Conservation (phyloP, 768 basidiomycete species). For the Kwoniella europaea region DNA sequence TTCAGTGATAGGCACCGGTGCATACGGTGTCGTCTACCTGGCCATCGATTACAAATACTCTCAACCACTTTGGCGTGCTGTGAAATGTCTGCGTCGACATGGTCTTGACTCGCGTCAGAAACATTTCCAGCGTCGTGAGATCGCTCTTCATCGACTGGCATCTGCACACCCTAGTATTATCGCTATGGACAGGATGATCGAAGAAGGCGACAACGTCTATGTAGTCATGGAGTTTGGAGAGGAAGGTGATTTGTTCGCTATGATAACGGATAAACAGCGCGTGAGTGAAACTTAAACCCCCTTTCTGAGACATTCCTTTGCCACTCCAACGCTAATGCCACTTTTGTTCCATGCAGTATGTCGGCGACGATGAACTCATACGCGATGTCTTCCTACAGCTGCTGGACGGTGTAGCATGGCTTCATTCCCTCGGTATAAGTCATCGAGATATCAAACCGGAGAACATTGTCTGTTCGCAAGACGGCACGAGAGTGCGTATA, state of each 20-base stretch:
- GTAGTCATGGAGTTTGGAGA: conserved; percentile 57
- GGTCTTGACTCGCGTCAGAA: conserved; percentile 67
- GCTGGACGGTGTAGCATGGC: conserved; percentile 74
- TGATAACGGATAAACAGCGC: conserved; percentile 55
- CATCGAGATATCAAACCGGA: conserved; percentile 57
- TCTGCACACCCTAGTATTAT: conserved; percentile 52
- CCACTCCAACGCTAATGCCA: conserved; percentile 60
- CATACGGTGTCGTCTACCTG: conserved; percentile 90
- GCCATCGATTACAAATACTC: conserved; percentile 66
- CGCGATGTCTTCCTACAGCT: conserved; percentile 88
- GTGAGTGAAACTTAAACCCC: conserved; percentile 43
- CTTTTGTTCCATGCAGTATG: conserved; percentile 32
- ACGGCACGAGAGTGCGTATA: conserved; percentile 43
- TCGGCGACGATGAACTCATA: conserved; percentile 70
- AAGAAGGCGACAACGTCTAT: conserved; percentile 49
- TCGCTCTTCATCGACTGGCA: conserved; percentile 61
- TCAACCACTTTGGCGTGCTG: conserved; percentile 68
- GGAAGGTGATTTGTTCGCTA: conserved; percentile 55
- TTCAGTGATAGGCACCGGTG: conserved; percentile 85
- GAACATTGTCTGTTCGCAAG: conserved; percentile 61
- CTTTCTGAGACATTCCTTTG: not conserved
- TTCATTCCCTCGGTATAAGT: conserved; percentile 51
- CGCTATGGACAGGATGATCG: conserved; percentile 49
- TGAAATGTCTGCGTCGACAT: conserved; percentile 77
- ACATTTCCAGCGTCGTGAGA: conserved; percentile 72